phyloP scores from a whole-genome alignment of 2,329 filamentous ascomycete genomes.

The Stachybotrys echinatus region DNA sequence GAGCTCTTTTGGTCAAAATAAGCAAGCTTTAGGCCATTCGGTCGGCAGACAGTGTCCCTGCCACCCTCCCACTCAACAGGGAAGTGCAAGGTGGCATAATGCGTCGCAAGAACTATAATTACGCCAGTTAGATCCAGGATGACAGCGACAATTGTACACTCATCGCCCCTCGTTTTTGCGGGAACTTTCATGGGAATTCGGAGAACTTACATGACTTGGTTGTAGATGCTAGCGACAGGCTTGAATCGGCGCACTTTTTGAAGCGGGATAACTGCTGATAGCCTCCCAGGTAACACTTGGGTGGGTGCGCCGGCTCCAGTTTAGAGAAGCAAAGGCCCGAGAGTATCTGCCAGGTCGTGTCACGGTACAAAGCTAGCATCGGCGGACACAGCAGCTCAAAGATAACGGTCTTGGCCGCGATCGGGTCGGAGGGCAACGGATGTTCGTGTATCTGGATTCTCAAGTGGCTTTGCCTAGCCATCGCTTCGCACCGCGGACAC shows the following conservation, averaged over 20 bases:
- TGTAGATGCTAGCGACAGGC: constrained; percentile 19
- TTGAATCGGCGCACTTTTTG: constrained; percentile 6
- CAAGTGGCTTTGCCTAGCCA: constrained; percentile 20
- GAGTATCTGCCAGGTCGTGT: constrained; percentile 34
- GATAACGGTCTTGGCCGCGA: constrained; percentile 25
- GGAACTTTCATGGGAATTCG: background rate
- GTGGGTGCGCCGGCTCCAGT: constrained; percentile 9
- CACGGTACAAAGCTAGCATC: constrained; percentile 30
- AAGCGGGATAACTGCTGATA: constrained; percentile 15
- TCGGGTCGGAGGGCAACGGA: constrained; percentile 26
- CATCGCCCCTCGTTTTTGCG: too few species aligned
- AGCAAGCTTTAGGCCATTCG: constrained; percentile 14
- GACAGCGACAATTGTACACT: too few species aligned
- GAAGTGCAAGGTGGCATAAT: constrained; percentile 17
- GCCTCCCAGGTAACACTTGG: constrained; percentile 15
- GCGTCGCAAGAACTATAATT: constrained; percentile 16
- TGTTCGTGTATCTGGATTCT: constrained; percentile 33
- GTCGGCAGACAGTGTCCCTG: constrained; percentile 14
- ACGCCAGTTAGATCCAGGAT: background rate
- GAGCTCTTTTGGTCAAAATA: constrained; percentile 10
- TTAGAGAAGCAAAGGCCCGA: constrained; percentile 18
- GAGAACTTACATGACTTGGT: constrained; percentile 22
- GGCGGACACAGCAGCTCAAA: constrained; percentile 35
- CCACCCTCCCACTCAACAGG: constrained; percentile 21
- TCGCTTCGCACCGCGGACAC: constrained; percentile 30